These are phyloP conservation scores for Coniochaeta prunicola DNA, from an alignment of 2,329 filamentous ascomycete genomes.

Conservation along the genomic window DNA sequence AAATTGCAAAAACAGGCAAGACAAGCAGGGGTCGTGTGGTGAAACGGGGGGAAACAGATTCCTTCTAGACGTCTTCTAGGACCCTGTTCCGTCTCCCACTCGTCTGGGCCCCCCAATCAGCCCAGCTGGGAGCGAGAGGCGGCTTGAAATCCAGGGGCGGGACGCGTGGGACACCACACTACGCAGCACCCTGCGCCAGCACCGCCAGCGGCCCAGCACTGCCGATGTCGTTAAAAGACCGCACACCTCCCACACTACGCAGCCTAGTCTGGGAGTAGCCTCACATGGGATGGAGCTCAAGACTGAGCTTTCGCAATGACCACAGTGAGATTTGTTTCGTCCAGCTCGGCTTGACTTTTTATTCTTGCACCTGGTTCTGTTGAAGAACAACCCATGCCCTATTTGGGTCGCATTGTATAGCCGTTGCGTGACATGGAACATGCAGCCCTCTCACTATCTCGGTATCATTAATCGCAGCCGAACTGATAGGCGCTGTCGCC, in stretches of 20 bases:
- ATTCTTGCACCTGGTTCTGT: not conserved
- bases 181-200: not conserved
- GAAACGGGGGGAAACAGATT: not conserved
- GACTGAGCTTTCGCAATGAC: not conserved
- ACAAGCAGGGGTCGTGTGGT: not conserved
- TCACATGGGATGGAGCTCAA: not conserved
- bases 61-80: slow-evolving; percentile 1
- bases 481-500: not conserved
- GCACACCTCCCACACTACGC: not conserved
- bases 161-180: not conserved
- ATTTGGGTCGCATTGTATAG: not conserved
- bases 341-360: not conserved
- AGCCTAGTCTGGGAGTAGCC: not conserved
- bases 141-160: not conserved
- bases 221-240: not conserved
- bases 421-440: not conserved
- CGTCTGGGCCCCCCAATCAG: not conserved
- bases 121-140: not conserved
- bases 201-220: not conserved
- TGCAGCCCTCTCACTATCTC: not conserved
- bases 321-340: not conserved
- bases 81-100: not conserved
- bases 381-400: not conserved
- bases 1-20: not conserved
- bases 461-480: not conserved